Percentiles rank a stretch among this genome's conserved stretches.
Evolutionary conservation across 2,329 filamentous ascomycete genomes (phyloP).

Genomic region (Aspergillus felis): DNA sequence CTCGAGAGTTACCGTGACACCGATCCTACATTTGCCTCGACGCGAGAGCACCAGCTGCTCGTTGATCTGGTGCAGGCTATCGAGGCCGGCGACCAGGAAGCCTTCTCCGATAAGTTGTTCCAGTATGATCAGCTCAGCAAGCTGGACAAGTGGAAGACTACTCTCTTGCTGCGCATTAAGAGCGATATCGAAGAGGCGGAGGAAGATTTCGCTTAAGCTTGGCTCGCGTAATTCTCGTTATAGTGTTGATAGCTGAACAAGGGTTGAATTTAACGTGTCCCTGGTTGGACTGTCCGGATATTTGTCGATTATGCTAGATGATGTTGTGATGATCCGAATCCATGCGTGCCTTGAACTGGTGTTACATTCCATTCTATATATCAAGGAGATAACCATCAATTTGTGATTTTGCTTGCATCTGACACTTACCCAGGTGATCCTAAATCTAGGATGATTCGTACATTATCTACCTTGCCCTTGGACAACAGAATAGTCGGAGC

Average conservation of each 20-base stretch:
- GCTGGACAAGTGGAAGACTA: constrained; percentile 96
- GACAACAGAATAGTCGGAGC: too few species aligned
- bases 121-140: constrained; percentile 90
- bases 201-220: constrained; percentile 62
- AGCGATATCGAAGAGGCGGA: constrained; percentile 69
- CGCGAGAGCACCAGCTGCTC: constrained; percentile 78
- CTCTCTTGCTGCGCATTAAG: constrained; percentile 77
- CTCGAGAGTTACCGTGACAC: constrained; percentile 77
- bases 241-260: neutral
- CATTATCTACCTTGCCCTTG: too few species aligned
- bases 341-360: neutral
- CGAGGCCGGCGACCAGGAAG: constrained; percentile 73
- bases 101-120: constrained; percentile 80
- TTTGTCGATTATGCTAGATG: neutral
- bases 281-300: constrained; percentile 2
- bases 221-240: constrained; percentile 1
- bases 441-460: too few species aligned
- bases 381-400: neutral
- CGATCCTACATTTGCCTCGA: constrained; percentile 70
- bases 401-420: neutral
- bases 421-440: too few species aligned
- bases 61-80: constrained; percentile 71
- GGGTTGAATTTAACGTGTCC: neutral
- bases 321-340: neutral
- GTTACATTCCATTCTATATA: neutral